These are phyloP conservation scores for Houttuynia cordata DNA, from an alignment of 164 flowering plant species.

Conservation along the genomic window DNA sequence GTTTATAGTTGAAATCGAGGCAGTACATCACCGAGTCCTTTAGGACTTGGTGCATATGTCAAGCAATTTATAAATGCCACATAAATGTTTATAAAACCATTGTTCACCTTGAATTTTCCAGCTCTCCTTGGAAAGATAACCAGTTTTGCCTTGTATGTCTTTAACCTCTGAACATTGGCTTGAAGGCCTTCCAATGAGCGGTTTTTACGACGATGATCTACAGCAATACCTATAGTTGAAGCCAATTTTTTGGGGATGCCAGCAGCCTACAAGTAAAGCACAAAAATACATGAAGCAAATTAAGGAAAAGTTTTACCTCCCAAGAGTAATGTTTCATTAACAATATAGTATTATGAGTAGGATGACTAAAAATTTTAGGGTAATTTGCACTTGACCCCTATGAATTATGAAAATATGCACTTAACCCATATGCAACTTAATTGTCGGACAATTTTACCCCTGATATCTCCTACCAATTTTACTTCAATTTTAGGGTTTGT, in stretches of 20 bases:
- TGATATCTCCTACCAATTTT: too few relatives aligned
- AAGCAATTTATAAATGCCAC: background rate
- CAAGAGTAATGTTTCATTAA: too few relatives aligned
- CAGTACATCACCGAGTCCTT: background rate
- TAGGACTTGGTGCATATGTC: too few relatives aligned
- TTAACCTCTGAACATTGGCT: slow-evolving; percentile 65
- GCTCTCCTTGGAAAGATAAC: slow-evolving; percentile 80
- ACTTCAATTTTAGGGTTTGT: too few relatives aligned
- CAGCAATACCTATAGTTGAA: slow-evolving; percentile 71
- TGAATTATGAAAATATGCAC: too few relatives aligned
- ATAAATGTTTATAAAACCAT: background rate
- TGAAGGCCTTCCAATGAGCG: slow-evolving; percentile 69
- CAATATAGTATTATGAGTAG: too few relatives aligned
- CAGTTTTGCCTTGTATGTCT: slow-evolving; percentile 74
- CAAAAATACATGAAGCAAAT: background rate
- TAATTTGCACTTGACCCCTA: too few relatives aligned
- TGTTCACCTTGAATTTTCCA: slow-evolving; percentile 54
- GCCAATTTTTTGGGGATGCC: slow-evolving; percentile 76
- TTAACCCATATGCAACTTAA: too few relatives aligned
- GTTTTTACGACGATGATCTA: slow-evolving; percentile 68
- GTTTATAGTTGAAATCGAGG: too few relatives aligned
- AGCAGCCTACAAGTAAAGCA: slow-evolving; percentile 46
- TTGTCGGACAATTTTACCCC: too few relatives aligned
- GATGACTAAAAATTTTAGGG: too few relatives aligned
- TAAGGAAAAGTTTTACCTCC: background rate